Evolutionary conservation across 116 monocot species (phyloP).

Genomic region (Dioscorea cayenensis): DNA sequence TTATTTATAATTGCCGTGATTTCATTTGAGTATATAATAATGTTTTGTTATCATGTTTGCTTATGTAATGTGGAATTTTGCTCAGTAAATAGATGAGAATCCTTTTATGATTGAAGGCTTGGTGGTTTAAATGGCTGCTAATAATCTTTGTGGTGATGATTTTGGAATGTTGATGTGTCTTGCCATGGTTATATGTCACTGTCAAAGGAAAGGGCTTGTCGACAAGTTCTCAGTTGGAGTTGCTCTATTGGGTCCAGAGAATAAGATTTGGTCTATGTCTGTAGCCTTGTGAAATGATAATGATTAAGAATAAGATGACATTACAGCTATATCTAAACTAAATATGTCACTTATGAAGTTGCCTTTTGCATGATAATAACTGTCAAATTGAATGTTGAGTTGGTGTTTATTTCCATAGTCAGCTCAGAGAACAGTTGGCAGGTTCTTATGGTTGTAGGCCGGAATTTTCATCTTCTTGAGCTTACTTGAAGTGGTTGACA

Average conservation of each 20-base stretch:
- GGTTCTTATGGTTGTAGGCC: not conserved
- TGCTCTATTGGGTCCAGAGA: not conserved
- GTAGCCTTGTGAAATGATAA: no score
- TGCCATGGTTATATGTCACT: not conserved
- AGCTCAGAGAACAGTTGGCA: not conserved
- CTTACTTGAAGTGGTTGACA: no score
- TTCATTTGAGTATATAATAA: not conserved
- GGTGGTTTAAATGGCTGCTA: slow-evolving; percentile 3
- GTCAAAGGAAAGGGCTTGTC: not conserved
- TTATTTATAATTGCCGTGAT: not conserved
- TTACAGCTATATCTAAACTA: no score
- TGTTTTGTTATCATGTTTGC: no score
- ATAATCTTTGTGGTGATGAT: not conserved
- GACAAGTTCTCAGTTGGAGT: not conserved
- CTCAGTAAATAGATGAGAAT: no score
- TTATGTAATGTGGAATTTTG: no score
- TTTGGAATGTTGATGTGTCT: not conserved
- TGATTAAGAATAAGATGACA: no score
- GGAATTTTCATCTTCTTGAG: no score
- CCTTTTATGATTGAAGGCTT: not conserved
- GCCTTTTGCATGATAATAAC: not conserved
- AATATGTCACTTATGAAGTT: not conserved
- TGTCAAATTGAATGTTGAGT: not conserved
- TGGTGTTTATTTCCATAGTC: not conserved
- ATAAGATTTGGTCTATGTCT: not conserved